Percentiles rank a stretch among this genome's conserved stretches.
Conservation (phyloP, 1,284 basidiomycete genomes). For the Cerioporus squamosus region DNA sequence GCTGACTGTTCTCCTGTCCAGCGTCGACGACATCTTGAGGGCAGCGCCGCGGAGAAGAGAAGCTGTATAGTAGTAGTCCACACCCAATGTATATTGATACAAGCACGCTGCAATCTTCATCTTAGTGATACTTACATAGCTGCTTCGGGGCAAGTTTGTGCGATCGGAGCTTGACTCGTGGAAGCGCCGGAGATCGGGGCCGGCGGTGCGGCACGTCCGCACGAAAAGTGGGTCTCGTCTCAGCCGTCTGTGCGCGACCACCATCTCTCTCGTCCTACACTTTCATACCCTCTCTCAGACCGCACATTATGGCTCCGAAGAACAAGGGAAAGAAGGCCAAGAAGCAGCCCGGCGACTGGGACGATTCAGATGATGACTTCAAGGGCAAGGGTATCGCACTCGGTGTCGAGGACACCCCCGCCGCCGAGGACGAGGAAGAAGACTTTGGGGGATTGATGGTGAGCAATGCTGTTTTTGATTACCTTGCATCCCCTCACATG, state of each 20-base stretch:
- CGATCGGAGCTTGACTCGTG: too few relatives aligned
- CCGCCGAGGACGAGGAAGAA: neutral
- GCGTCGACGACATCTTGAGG: conserved; percentile 33
- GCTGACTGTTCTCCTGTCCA: neutral
- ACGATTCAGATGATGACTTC: conserved; percentile 48
- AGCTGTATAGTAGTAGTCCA: conserved; percentile 30
- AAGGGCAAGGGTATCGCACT: conserved; percentile 26
- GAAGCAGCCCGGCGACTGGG: conserved; percentile 77
- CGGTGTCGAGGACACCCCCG: neutral
- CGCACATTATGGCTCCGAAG: conserved; percentile 77
- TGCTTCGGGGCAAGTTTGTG: too few relatives aligned
- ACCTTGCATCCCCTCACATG: too few relatives aligned
- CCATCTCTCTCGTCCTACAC: too few relatives aligned
- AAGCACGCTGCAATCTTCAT: too few relatives aligned
- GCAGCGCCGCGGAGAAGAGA: conserved; percentile 31
- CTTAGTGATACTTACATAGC: too few relatives aligned
- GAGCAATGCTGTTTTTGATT: too few relatives aligned
- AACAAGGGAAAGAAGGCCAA: conserved; percentile 88
- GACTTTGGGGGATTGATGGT: neutral
- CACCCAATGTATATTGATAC: neutral
- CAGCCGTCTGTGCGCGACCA: too few relatives aligned
- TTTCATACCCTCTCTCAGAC: too few relatives aligned
- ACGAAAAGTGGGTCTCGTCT: too few relatives aligned
- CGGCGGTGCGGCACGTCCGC: too few relatives aligned
- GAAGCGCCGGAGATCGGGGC: too few relatives aligned